Base-by-base conservation (phyloP, 345 rosid species). In the Aquilaria malaccensis region DNA sequence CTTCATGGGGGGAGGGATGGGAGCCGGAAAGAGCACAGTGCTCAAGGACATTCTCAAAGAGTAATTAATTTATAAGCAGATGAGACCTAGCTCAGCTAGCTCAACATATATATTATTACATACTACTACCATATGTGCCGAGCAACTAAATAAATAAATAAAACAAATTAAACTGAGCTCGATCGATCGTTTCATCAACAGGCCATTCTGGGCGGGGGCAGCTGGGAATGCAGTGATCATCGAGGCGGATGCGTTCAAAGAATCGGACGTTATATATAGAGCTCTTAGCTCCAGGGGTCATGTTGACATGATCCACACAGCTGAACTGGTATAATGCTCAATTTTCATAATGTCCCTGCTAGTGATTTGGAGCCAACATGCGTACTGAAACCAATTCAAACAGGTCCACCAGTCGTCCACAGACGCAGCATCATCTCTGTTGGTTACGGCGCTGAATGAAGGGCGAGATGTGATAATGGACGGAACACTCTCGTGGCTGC, bases 1-100 rank as follows among this genome's bases (percentile, higher is more conserved):
- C 15, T 78, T 93, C 68, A 84, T 93, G 97, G 98, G 97, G 11
- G 98, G 98, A 13, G 98, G 98, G 12, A 93, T 93, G 97, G 98
- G 98, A 56, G 98, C 98, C 46, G 98, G 98, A 13, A 93, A 93
- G 75, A 89, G 98, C 88, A 89, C 97, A 30, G 98, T 93, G 46
- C 87, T 88, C 59, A 85, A 89, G 66, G 98, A 93, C 61, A 89
- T 89, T 56, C 85, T 93, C 52, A 76, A 87, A 77, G 98, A 93
- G 98, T 93, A 84, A 79, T 51, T 56, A 0, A 9, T 4, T 37
- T 9, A 37, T 37, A 15, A 45, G 54, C 29, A 59, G 45, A 45
- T 50, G 2, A 37, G 7, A 37, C 43, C 7, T 37, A 22, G 22
- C 22, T 22, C 22, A 22, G 22, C 22, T 22, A 22, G 22, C 22